Evolutionary conservation across 495 filamentous ascomycete species (phyloP), one percentile per base, ranked within the genome.

Genomic region (Ascodesmis nigricans): DNA sequence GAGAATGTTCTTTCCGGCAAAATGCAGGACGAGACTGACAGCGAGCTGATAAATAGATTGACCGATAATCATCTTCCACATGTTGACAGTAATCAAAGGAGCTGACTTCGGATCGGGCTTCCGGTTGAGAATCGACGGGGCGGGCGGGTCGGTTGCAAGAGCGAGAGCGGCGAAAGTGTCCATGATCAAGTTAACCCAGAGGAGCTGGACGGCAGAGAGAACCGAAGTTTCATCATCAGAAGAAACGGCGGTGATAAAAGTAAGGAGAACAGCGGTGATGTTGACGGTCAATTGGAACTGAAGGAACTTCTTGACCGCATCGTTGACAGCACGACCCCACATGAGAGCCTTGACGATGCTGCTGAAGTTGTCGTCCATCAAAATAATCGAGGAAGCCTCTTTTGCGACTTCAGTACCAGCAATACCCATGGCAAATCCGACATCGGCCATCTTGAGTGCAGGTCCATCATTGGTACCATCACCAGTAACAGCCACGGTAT

Each of bases 61-160:
- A 11, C 78, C 78, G 36, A 80, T 64, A 31, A 91, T 84, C 78
- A 87, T 91, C 57, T 91, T 91, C 78, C 78, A 84, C 77, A 84
- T 90, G 11, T 68, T 75, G 21, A 70, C 50, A 6, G 68, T 80
- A 33, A 91, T 80, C 8, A 91, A 60, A 9, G 75, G 69, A 5
- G 73, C 65, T 5, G 73, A 73, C 51, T 80, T 83, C 3, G 68
- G 67, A 44, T 83, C 74, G 0, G 81, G 81, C 39, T 68, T 63
- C 13, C 80, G 73, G 43, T 80, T 52, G 13, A 91, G 62, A 31
- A 90, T 65, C 21, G 59, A 63, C 6, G 64, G 58, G 4, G 72
- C 67, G 2, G 81, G 78, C 4, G 75, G 71, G 52, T 91, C 81
- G 1, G 80, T 90, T 10, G 81, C 80, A 20, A 90, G 60, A n/a